Base-by-base conservation (phyloP, 805 yeast genomes). In the Hagleromyces aurorensis region DNA sequence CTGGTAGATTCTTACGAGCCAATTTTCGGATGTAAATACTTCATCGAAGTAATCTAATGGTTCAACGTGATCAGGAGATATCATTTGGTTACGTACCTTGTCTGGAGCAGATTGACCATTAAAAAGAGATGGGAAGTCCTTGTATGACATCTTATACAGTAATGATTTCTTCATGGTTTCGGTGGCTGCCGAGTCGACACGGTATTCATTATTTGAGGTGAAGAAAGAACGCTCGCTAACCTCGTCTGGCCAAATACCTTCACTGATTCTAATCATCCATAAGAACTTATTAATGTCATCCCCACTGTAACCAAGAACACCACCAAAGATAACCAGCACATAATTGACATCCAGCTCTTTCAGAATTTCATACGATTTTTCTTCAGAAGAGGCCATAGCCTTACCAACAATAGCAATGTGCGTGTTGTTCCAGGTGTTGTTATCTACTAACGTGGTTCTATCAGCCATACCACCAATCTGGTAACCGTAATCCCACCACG, bases 381-480 rank as follows among this genome's bases (percentile, higher is more conserved):
- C 91, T 57, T 91, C 97, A 13, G 75, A 61, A 8, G 93, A 79
- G 13, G 94, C 74, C 96, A 91, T 85, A 12, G 97, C 97, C 59
- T 86, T 86, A 49, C 99, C 99, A 32, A 91, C 98, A 10, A 96
- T 86, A 44, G 98, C 99, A 60, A 91, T 93, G 57, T 91, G 99
- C 3, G 98, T 91, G 66, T 91, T 91, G 59, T 91, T 91, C 98
- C 99, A 91, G 7, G 99, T 91, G 64, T 91, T 91, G 71, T 91
- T 91, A 60, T 91, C 99, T 21, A 93, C 99, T 46, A 91, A 69
- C 5, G 99, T 91, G 41, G 97, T 89, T 54, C 99, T 75, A 62
- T 91, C 98, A 25, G 98, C 98, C 97, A 91, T 91, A 40, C 99
- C 99, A 48, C 98, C 98, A 50, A 91, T 91, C 66, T 91, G 99